Conservation (phyloP, 495 filamentous ascomycete genomes). For the Xylaria scruposa region DNA sequence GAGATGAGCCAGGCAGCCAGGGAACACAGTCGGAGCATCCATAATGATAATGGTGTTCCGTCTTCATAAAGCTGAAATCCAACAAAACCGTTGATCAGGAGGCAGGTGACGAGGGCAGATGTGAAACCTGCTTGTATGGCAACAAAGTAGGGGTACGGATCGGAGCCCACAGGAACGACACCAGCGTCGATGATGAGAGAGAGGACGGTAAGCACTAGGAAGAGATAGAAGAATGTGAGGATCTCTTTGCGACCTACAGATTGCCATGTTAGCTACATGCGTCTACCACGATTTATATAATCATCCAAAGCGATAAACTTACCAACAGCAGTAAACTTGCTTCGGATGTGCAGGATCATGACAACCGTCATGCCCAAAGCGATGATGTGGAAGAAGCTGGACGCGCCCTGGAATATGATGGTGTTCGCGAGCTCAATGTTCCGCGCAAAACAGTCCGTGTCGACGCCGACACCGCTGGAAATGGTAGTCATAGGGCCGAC, state of each 20-base stretch:
- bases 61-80: conserved; percentile 99
- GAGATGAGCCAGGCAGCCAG: conserved; percentile 84
- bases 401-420: conserved; percentile 94
- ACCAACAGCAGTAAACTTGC: conserved; percentile 99
- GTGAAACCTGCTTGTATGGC: conserved; percentile 87
- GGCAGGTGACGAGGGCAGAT: conserved; percentile 86
- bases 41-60: conserved; percentile 92
- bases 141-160: conserved; percentile 87
- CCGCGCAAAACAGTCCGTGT: conserved; percentile 90
- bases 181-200: conserved; percentile 94
- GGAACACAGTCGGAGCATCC: conserved; percentile 83
- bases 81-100: conserved; percentile 97
- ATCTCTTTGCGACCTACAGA: conserved; percentile 93
- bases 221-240: conserved; percentile 96
- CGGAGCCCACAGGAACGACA: conserved; percentile 82
- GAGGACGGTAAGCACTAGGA: conserved; percentile 84
- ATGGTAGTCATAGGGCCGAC: conserved; percentile 71
- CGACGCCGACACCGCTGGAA: conserved; percentile 75
- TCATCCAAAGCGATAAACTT: conserved; percentile 46
- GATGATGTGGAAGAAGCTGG: conserved; percentile 90
- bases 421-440: conserved; percentile 97
- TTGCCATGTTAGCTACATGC: conserved; percentile 28
- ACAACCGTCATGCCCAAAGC: conserved; percentile 91
- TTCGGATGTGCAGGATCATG: conserved; percentile 95
- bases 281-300: conserved; percentile 6